Base-by-base conservation (phyloP, 148 eudicot species). In the Rhododendron kiyosumense region DNA sequence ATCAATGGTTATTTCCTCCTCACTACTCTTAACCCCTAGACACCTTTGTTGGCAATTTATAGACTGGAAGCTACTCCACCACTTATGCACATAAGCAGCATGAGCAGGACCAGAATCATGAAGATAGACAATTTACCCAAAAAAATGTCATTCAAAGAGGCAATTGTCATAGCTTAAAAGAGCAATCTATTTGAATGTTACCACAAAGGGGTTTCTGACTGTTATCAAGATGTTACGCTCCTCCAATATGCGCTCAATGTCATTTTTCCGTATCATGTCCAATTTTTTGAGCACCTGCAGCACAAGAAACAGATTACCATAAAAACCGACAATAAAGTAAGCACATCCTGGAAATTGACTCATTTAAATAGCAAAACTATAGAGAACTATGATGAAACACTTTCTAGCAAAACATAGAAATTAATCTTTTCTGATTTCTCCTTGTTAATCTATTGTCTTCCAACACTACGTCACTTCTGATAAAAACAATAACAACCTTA, bases 181-280 rank as follows among this genome's bases (percentile, higher is more conserved):
- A 78, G 36, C 61, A 57, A 18, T 52, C 43, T 6, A 26, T 43
- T 83, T 34, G 73, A 45, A 41, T 32, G 81, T 91, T 92, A 92
- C 95, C 94, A 93, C 92, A 87, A 93, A 93, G 24, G 94, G 94
- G 78, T 92, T 93, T 81, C 95, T 91, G 71, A 90, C 95, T 61
- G 95, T 89, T 79, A 93, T 93, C 87, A 93, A 85, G 83, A 93
- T 93, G 87, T 93, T 93, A 54, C 95, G 94, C 87, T 93, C 95
- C 7, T 94, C 93, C 89, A 93, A 83, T 88, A 93, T 93, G 78
- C 92, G 90, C 46, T 92, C 95, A 85, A 93, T 92, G 87, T 93
- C 95, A 89, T 93, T 93, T 91, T 93, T 93, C 81, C 94, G 85
- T 30, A 93, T 83, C 85, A 92, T 88, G 81, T 93, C 93, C 90